A percentile compares a stretch with the other conserved stretches of the same genome.
These are phyloP conservation scores for Solanum habrochaites DNA, from an alignment of 257 asterid species.

Conservation along the genomic window DNA sequence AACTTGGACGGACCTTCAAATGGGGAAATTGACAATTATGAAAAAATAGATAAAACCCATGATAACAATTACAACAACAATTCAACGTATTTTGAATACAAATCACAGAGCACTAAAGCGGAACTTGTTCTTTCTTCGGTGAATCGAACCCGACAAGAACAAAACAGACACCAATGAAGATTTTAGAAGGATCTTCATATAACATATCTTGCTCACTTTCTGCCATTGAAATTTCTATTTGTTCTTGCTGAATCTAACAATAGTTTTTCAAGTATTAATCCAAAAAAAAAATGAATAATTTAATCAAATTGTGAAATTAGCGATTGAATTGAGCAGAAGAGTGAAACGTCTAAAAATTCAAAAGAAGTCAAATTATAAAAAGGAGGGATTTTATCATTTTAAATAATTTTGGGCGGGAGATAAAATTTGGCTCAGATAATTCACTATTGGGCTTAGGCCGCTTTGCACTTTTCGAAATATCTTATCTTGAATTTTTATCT, in stretches of 20 bases:
- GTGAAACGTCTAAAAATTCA: background rate
- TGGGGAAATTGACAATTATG: background rate
- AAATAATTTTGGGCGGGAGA: background rate
- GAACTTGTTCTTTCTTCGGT: slow-evolving; percentile 34
- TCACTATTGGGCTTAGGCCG: background rate
- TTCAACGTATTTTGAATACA: background rate
- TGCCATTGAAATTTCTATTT: background rate
- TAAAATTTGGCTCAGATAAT: background rate
- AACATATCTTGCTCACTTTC: slow-evolving; percentile 1
- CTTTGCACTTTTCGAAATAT: too few relatives aligned
- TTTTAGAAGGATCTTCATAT: slow-evolving; percentile 18
- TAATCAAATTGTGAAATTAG: background rate
- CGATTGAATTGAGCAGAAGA: too few relatives aligned
- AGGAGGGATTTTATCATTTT: background rate
- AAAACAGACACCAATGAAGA: slow-evolving; percentile 49
- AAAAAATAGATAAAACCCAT: background rate
- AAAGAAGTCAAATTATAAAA: too few relatives aligned
- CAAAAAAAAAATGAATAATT: background rate
- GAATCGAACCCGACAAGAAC: slow-evolving; percentile 58
- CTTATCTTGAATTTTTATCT: background rate
- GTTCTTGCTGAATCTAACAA: background rate
- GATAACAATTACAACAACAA: background rate
- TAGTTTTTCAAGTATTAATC: background rate
- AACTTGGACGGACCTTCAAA: slow-evolving; percentile 55
- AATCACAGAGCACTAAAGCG: background rate